Evolutionary conservation across 129 eudicot species (phyloP), one percentile per base, ranked within the genome.

Genomic region (Pseudognaphalium luteoalbum): DNA sequence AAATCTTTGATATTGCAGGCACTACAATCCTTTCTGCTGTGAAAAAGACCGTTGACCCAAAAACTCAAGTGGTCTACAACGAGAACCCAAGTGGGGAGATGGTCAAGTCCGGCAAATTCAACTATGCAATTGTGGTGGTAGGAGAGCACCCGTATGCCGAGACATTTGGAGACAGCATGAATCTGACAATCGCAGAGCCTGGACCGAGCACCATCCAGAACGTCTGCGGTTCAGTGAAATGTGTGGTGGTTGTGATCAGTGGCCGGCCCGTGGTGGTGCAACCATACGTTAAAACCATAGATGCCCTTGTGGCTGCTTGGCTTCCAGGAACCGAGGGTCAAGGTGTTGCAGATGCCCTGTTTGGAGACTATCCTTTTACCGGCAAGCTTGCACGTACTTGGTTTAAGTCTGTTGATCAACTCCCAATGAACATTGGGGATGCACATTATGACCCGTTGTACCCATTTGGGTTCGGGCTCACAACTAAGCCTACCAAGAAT

Each of bases 101-200:
- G 33, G 87, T 92, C 56, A 86, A 86, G 66, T 71, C 88, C 32
- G 78, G 62, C 85, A 77, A 88, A 28, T 92, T 90, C 72, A 82
- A 88, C 51, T 86, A 88, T 11, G 98, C 96, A 20, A 86, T 92
- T 39, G 94, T 92, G 4, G 92, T 92, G 6, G 96, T 88, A 17
- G 98, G 98, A 6, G 98, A 92, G 80, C 86, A 68, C 62, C 92
- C 98, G 1, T 92, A 92, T 35, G 87, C 98, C 4, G 98, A 90
- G 80, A 82, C 92, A 16, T 57, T 67, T 11, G 98, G 98, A 35
- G 98, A 92, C 79, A 90, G 82, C 86, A 22, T 65, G 63, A 83
- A 83, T 76, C 81, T 92, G 74, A 87, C 94, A 34, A 82, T 92
- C 25, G 80, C 90, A 4, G 88, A 82, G 34, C 85, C 91, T 32